phyloP scores from a whole-genome alignment of 345 rosid genomes.

The Syzygium aqueum region DNA sequence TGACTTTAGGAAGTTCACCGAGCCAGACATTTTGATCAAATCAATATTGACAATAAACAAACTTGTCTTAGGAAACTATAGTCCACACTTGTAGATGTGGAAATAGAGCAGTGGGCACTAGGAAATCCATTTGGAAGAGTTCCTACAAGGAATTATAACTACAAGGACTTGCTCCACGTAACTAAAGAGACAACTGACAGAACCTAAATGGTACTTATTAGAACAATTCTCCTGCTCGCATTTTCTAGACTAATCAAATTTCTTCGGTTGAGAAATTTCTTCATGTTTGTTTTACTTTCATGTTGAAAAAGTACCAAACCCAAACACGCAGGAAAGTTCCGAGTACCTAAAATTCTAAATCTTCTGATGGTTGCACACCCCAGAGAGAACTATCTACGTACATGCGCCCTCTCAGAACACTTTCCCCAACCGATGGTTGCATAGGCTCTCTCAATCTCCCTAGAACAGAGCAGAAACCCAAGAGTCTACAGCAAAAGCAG shows the following conservation, averaged over 20 bases:
- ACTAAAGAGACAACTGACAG: neutral
- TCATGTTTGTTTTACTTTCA: neutral
- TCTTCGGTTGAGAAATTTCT: neutral
- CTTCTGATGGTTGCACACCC: neutral
- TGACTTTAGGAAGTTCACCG: neutral
- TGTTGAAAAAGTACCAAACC: too few species aligned
- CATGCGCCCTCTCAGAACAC: neutral
- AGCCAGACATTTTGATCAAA: neutral
- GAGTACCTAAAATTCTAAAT: neutral
- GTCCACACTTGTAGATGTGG: neutral
- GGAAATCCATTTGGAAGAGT: neutral
- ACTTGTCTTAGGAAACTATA: neutral
- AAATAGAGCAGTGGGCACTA: neutral
- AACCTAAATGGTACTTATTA: neutral
- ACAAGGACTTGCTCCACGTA: neutral
- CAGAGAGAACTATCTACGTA: neutral
- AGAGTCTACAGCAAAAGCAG: neutral
- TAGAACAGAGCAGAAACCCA: neutral
- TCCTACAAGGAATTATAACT: neutral
- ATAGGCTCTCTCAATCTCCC: neutral
- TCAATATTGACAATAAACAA: neutral
- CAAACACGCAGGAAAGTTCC: too few species aligned
- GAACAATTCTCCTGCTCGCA: neutral
- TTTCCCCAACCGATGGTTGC: neutral
- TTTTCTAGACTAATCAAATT: neutral